Percentiles rank a stretch among this genome's conserved stretches.
Conservation (phyloP, 306 rosid genomes). For the Cotoneaster glaucophyllus region DNA sequence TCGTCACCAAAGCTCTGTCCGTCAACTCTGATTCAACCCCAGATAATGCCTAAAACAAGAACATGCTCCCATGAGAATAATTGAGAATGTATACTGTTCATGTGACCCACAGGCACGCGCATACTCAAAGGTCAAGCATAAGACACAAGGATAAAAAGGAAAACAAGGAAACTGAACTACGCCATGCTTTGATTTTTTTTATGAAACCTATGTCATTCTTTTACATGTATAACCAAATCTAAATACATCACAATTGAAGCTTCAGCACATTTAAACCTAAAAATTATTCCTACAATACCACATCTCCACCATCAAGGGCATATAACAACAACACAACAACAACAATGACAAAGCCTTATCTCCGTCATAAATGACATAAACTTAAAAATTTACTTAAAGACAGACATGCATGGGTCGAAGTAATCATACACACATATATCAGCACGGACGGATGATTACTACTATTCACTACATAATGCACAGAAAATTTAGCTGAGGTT, state of each 20-base stretch:
- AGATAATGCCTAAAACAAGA: slow-evolving; percentile 64
- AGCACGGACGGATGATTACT: not conserved
- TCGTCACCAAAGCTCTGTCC: slow-evolving; percentile 42
- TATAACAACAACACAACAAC: no score
- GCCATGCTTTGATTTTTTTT: no score
- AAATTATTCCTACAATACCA: not conserved
- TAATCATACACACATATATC: not conserved
- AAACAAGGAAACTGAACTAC: no score
- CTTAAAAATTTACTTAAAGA: not conserved
- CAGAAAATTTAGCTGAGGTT: not conserved
- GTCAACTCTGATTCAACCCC: slow-evolving; percentile 77
- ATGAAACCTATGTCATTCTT: not conserved
- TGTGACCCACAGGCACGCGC: not conserved
- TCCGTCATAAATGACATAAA: not conserved
- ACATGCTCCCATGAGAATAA: not conserved
- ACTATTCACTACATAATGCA: not conserved
- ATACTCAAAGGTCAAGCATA: not conserved
- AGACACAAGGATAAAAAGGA: not conserved
- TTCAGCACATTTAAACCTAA: not conserved
- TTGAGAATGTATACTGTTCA: not conserved
- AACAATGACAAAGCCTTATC: no score
- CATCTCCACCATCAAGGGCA: no score
- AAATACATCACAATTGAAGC: not conserved
- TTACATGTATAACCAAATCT: not conserved
- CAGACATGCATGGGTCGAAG: not conserved